Conservation (phyloP, 352 stramenopile genomes). For the Phytopythium sindhum region DNA sequence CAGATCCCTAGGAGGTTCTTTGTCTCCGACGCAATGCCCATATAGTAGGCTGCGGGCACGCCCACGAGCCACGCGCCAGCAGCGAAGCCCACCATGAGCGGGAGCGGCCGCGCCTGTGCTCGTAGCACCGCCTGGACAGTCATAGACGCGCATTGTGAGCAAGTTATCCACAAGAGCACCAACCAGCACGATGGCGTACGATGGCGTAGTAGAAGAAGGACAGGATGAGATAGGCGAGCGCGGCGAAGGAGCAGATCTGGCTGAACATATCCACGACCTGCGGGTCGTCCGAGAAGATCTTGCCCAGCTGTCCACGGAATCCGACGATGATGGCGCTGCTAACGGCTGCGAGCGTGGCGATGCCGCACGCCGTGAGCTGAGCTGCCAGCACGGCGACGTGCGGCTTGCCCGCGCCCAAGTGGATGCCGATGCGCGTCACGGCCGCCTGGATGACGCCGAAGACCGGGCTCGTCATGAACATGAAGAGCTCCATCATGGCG, state of each 20-base stretch:
- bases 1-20: conserved; percentile 65
- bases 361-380: conserved; percentile 44
- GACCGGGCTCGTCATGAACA: conserved; percentile 72
- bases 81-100: conserved; percentile 55
- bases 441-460: conserved; percentile 64
- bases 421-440: conserved; percentile 58
- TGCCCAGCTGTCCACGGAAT: conserved; percentile 42
- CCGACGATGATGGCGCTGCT: conserved; percentile 49
- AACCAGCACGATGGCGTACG: conserved; percentile 16
- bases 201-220: conserved; percentile 83
- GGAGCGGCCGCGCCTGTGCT: conserved; percentile 50
- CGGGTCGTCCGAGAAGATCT: conserved; percentile 67
- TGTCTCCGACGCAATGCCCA: conserved; percentile 38
- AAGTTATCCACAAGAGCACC: background rate
- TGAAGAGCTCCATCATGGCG: conserved; percentile 86
- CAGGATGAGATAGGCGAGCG: conserved; percentile 64
- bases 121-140: conserved; percentile 53
- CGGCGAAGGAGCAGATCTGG: conserved; percentile 54
- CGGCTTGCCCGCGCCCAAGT: conserved; percentile 52
- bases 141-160: conserved; percentile 1
- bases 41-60: conserved; percentile 66
- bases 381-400: conserved; percentile 43
- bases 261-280: conserved; percentile 60
- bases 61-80: conserved; percentile 71
- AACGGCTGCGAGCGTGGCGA: conserved; percentile 36